Evolutionary conservation across 2,329 filamentous ascomycete species (phyloP).

Genomic region (Fusarium proliferatum): DNA sequence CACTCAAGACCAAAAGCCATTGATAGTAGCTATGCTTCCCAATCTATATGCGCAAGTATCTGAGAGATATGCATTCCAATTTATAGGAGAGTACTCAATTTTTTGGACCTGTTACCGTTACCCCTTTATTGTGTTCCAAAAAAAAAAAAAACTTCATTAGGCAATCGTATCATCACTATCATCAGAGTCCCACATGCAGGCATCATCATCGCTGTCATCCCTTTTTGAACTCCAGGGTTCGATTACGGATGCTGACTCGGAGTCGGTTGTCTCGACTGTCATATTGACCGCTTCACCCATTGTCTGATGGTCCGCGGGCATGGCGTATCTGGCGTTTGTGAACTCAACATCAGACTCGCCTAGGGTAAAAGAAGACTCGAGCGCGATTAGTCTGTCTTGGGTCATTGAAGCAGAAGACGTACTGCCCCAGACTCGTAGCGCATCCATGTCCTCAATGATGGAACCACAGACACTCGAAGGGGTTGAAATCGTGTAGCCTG

Average conservation of each 20-base stretch:
- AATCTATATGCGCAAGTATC: not conserved
- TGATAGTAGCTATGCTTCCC: not conserved
- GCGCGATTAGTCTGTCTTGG: constrained; percentile 48
- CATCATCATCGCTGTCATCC: constrained; percentile 24
- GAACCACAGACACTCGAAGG: constrained; percentile 51
- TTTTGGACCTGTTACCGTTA: not conserved
- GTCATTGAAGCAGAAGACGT: constrained; percentile 51
- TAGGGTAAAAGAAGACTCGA: constrained; percentile 51
- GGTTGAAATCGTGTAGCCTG: constrained; percentile 52
- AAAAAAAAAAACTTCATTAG: constrained; percentile 3
- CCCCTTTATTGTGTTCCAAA: not conserved
- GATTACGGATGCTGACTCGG: constrained; percentile 16
- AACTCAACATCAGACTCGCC: constrained; percentile 47
- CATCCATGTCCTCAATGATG: constrained; percentile 50
- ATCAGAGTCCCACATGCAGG: constrained; percentile 20
- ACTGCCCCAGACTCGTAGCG: constrained; percentile 49
- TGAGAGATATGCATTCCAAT: not conserved
- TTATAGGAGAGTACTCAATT: not conserved
- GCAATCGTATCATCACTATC: constrained; percentile 22
- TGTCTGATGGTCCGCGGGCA: constrained; percentile 48
- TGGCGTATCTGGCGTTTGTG: constrained; percentile 49
- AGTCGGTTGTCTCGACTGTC: constrained; percentile 39
- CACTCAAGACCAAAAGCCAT: not conserved
- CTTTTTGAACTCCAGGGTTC: constrained; percentile 10
- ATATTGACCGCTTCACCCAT: constrained; percentile 40